These are phyloP conservation scores for Aspergillus nidulans DNA, from an alignment of 495 filamentous ascomycete species.

Conservation along the genomic window DNA sequence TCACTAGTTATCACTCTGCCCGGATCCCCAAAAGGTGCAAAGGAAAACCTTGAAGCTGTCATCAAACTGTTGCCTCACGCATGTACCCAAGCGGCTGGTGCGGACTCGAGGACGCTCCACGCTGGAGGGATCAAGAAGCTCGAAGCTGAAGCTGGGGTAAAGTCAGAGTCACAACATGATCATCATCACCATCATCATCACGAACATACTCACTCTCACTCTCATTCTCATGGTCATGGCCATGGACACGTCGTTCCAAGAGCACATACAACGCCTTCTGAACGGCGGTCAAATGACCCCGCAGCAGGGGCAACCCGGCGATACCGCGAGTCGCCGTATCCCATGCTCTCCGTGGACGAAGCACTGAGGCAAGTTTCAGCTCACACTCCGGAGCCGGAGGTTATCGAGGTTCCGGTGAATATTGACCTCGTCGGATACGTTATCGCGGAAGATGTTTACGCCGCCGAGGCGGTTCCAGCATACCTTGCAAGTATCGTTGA, in stretches of 20 bases:
- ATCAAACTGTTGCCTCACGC: slow-evolving; percentile 89
- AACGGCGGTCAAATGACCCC: slow-evolving; percentile 76
- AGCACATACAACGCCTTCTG: slow-evolving; percentile 63
- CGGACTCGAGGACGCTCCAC: slow-evolving; percentile 76
- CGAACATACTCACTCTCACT: slow-evolving; percentile 42
- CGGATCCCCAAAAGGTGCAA: slow-evolving; percentile 93
- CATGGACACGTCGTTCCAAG: slow-evolving; percentile 65
- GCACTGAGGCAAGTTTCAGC: slow-evolving; percentile 68
- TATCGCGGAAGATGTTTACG: slow-evolving; percentile 76
- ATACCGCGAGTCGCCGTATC: slow-evolving; percentile 82
- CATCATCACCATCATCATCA: slow-evolving; percentile 51
- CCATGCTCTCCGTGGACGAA: slow-evolving; percentile 81
- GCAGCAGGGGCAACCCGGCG: slow-evolving; percentile 69
- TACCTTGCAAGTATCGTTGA: slow-evolving; percentile 96
- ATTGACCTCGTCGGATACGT: slow-evolving; percentile 65
- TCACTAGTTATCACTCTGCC: slow-evolving; percentile 87
- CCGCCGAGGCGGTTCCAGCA: slow-evolving; percentile 79
- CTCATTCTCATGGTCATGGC: slow-evolving; percentile 51
- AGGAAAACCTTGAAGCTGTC: slow-evolving; percentile 90
- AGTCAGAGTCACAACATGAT: slow-evolving; percentile 18
- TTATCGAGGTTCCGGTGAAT: slow-evolving; percentile 55
- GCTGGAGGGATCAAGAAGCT: slow-evolving; percentile 75
- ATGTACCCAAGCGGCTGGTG: slow-evolving; percentile 81
- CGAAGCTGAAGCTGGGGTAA: slow-evolving; percentile 75
- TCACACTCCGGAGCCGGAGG: slow-evolving; percentile 57